Conservation (phyloP, 2,329 filamentous ascomycete genomes). For the Parastagonospora nodorum region DNA sequence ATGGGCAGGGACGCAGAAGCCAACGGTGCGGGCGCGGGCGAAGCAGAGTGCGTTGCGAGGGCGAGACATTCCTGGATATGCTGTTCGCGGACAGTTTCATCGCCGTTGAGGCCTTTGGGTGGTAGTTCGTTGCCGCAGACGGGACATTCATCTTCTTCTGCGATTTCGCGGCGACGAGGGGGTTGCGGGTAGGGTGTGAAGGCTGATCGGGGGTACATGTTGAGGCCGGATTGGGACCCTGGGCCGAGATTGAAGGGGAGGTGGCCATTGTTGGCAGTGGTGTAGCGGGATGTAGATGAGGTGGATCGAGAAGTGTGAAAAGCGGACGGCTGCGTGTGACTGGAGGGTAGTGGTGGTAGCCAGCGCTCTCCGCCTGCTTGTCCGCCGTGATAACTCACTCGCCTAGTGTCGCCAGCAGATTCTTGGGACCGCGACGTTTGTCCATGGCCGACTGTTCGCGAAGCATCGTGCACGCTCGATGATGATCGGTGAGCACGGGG, state of each 20-base stretch:
- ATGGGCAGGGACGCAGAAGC: constrained; percentile 34
- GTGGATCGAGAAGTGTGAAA: constrained; percentile 14
- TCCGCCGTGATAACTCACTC: constrained; percentile 31
- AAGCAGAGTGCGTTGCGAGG: constrained; percentile 27
- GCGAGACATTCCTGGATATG: constrained; percentile 53
- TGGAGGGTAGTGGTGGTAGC: constrained; percentile 26
- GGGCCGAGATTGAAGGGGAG: constrained; percentile 10
- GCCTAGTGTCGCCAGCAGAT: constrained; percentile 22
- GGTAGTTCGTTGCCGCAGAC: constrained; percentile 76
- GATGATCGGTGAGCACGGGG: constrained; percentile 27
- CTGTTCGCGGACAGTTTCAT: constrained; percentile 48
- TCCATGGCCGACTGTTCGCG: constrained; percentile 18
- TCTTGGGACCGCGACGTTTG: constrained; percentile 27
- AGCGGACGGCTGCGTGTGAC: constrained; percentile 14
- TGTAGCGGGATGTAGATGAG: constrained; percentile 15
- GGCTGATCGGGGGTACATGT: constrained; percentile 22
- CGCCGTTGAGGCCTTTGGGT: constrained; percentile 48
- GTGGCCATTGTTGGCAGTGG: constrained; percentile 8
- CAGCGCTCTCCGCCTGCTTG: constrained; percentile 29
- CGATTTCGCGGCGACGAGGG: constrained; percentile 37
- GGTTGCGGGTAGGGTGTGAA: constrained; percentile 17
- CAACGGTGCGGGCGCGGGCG: constrained; percentile 20
- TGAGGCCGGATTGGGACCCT: constrained; percentile 14
- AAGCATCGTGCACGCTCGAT: constrained; percentile 24
- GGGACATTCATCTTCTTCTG: constrained; percentile 79